Evolutionary conservation across 305 asterid genomes (phyloP).

Genomic region (Withania somnifera): DNA sequence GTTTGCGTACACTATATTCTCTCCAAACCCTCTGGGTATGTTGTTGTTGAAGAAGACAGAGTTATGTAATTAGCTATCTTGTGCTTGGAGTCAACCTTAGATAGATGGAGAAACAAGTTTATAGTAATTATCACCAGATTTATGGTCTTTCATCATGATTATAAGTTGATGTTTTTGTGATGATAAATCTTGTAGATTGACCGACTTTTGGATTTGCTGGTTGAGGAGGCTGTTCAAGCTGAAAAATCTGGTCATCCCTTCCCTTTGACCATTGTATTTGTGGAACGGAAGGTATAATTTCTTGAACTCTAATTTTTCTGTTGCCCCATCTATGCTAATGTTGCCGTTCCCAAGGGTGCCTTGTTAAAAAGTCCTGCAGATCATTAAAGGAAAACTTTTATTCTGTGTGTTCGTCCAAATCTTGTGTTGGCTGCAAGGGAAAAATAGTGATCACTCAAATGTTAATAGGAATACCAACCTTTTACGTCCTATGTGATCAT

Average conservation of each 20-base stretch:
- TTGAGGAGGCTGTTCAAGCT: constrained; percentile 71
- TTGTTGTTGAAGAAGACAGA: neutral
- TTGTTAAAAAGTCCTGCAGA: neutral
- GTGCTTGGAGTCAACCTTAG: neutral
- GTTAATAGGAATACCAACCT: neutral
- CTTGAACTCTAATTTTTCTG: neutral
- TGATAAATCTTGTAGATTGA: constrained; percentile 54
- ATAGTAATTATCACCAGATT: neutral
- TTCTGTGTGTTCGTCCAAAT: neutral
- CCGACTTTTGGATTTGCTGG: constrained; percentile 71
- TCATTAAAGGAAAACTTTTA: neutral
- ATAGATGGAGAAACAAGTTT: neutral
- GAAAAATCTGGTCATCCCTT: constrained; percentile 53
- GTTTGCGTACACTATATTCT: neutral
- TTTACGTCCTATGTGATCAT: neutral
- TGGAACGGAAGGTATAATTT: constrained; percentile 71
- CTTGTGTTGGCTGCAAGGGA: neutral
- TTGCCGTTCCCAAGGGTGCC: neutral
- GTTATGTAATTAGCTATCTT: neutral
- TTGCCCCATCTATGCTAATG: neutral
- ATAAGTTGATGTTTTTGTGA: neutral
- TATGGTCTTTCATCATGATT: neutral
- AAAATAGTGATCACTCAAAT: neutral
- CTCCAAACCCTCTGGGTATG: neutral
- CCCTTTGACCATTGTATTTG: constrained; percentile 90